These are phyloP conservation scores for Triadica sebifera DNA, from an alignment of 345 rosid species.

Conservation along the genomic window DNA sequence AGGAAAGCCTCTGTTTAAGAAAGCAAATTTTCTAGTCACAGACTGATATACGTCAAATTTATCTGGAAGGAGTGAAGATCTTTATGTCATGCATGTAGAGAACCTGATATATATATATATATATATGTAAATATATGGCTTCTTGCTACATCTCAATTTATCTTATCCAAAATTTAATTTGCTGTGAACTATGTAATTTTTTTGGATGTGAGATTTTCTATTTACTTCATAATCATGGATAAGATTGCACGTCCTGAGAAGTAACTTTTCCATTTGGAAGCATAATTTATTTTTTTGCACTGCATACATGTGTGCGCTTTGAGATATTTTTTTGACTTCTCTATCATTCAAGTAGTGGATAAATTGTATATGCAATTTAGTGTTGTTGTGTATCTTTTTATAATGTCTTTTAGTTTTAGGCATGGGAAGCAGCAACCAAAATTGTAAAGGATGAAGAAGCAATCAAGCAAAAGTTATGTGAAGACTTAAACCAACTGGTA, in stretches of 20 bases:
- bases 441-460: slow-evolving; percentile 74
- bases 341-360: background rate
- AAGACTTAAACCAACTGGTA: slow-evolving; percentile 79
- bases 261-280: background rate
- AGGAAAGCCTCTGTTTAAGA: background rate
- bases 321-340: background rate
- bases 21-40: background rate
- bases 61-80: background rate
- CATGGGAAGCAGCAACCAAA: slow-evolving; percentile 66
- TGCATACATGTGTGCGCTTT: background rate
- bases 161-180: background rate
- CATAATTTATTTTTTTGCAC: background rate
- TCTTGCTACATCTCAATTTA: background rate
- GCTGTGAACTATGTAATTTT: background rate
- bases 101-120: background rate
- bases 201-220: background rate
- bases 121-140: background rate
- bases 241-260: background rate
- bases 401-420: slow-evolving; percentile 31
- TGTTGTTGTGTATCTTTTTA: slow-evolving; percentile 10
- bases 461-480: slow-evolving; percentile 72
- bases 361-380: background rate
- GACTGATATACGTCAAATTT: background rate
- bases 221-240: background rate
- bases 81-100: background rate